Evolutionary conservation across 352 stramenopile species (phyloP).

Genomic region (Phytophthora pseudosyringae): DNA sequence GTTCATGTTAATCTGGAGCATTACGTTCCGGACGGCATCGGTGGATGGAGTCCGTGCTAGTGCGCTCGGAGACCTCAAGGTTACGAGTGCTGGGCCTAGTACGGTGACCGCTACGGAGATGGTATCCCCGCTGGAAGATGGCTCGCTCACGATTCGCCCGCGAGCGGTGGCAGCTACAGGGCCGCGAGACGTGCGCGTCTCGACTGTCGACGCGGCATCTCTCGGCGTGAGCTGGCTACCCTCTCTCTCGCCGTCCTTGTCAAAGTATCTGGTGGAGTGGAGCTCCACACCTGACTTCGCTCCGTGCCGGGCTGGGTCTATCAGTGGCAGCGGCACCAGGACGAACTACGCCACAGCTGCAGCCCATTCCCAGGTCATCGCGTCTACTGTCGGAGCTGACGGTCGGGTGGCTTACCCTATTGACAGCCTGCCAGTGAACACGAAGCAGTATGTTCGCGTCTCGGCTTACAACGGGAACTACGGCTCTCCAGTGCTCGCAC

Average conservation of each 20-base stretch:
- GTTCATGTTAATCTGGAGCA: constrained; percentile 74
- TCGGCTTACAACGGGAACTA: constrained; percentile 91
- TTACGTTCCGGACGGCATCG: constrained; percentile 72
- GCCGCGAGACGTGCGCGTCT: constrained; percentile 58
- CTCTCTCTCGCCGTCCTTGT: constrained; percentile 33
- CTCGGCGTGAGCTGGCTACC: constrained; percentile 74
- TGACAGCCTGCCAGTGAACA: constrained; percentile 70
- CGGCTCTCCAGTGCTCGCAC: constrained; percentile 59
- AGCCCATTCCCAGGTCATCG: constrained; percentile 58
- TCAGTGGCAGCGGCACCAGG: constrained; percentile 27
- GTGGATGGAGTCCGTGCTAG: constrained; percentile 58
- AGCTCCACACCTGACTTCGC: constrained; percentile 45
- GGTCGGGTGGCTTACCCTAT: constrained; percentile 77
- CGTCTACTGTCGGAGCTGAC: constrained; percentile 23
- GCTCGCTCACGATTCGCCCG: constrained; percentile 44
- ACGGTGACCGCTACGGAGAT: constrained; percentile 48
- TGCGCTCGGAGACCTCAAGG: constrained; percentile 47
- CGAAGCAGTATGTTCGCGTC: constrained; percentile 90
- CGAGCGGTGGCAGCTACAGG: constrained; percentile 53
- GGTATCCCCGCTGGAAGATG: constrained; percentile 22
- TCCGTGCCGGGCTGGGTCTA: constrained; percentile 36
- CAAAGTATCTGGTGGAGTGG: constrained; percentile 90
- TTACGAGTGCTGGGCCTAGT: constrained; percentile 31
- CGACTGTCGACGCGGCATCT: constrained; percentile 61
- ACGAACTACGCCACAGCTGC: constrained; percentile 58